phyloP scores from a whole-genome alignment of 768 basidiomycete genomes.

The Russula lepida region DNA sequence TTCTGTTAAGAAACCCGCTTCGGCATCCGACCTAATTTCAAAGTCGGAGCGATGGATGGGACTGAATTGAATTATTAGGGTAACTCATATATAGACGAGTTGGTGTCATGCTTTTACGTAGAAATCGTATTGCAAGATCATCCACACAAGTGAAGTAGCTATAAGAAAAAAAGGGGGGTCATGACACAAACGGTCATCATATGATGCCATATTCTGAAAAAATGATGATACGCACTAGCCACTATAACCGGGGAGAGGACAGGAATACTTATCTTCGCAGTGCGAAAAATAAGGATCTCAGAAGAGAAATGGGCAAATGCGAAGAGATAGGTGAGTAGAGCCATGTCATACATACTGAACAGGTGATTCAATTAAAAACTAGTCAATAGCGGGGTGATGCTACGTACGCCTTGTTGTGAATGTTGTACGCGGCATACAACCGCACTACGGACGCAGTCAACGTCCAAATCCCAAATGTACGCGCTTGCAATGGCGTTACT shows the following conservation, averaged over 20 bases:
- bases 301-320: constrained; percentile 86
- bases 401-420: constrained; percentile 69
- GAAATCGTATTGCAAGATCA: constrained; percentile 74
- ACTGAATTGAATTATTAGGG: neutral
- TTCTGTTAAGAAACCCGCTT: neutral
- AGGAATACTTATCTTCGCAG: constrained; percentile 52
- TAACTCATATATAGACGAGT: neutral
- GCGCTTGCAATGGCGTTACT: constrained; percentile 84
- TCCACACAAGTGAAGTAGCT: constrained; percentile 75
- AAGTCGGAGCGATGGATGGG: neutral
- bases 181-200: constrained; percentile 2
- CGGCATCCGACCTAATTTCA: neutral
- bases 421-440: constrained; percentile 83
- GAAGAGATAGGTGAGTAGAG: constrained; percentile 79
- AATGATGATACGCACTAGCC: constrained; percentile 55
- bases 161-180: neutral
- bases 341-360: constrained; percentile 82
- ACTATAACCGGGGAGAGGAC: constrained; percentile 74
- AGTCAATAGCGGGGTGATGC: neutral
- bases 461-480: constrained; percentile 91
- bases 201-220: neutral
- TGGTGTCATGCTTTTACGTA: constrained; percentile 43
- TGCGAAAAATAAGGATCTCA: constrained; percentile 76
- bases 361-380: constrained; percentile 1
- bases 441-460: constrained; percentile 77